Conservation (phyloP, 768 basidiomycete genomes). For the Trametes meyenii region DNA sequence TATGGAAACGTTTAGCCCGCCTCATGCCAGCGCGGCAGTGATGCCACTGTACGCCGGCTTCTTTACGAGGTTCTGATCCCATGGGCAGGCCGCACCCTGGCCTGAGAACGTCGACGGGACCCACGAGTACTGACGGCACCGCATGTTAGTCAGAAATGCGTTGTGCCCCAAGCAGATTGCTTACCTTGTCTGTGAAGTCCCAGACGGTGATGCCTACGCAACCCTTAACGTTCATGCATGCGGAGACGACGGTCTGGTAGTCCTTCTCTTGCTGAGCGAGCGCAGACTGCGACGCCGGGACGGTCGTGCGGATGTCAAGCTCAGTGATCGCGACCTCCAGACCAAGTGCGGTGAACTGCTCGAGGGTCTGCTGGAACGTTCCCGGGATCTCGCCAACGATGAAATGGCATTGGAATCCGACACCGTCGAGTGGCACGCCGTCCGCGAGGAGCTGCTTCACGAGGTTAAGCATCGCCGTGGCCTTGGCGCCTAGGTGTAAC, state of each 20-base stretch:
- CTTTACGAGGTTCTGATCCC: constrained; percentile 31
- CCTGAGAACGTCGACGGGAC: constrained; percentile 38
- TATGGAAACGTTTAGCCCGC: not conserved
- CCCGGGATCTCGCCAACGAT: constrained; percentile 59
- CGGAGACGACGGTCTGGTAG: constrained; percentile 56
- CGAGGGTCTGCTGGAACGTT: constrained; percentile 48
- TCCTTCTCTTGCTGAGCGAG: constrained; percentile 59
- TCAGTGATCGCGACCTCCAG: constrained; percentile 72
- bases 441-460: constrained; percentile 49
- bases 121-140: constrained; percentile 37
- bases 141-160: not conserved
- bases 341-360: constrained; percentile 59
- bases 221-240: constrained; percentile 46
- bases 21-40: constrained; percentile 22
- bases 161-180: not conserved
- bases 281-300: constrained; percentile 51
- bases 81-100: constrained; percentile 37
- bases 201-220: constrained; percentile 45
- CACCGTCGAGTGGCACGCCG: constrained; percentile 58
- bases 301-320: constrained; percentile 63
- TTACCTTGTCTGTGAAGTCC: constrained; percentile 44
- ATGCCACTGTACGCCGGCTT: constrained; percentile 36
- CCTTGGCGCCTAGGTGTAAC: constrained; percentile 44
- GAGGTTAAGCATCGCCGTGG: constrained; percentile 57
- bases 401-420: constrained; percentile 64